Evolutionary conservation across 2,329 filamentous ascomycete species (phyloP).

Genomic region (Sclerotinia minor): DNA sequence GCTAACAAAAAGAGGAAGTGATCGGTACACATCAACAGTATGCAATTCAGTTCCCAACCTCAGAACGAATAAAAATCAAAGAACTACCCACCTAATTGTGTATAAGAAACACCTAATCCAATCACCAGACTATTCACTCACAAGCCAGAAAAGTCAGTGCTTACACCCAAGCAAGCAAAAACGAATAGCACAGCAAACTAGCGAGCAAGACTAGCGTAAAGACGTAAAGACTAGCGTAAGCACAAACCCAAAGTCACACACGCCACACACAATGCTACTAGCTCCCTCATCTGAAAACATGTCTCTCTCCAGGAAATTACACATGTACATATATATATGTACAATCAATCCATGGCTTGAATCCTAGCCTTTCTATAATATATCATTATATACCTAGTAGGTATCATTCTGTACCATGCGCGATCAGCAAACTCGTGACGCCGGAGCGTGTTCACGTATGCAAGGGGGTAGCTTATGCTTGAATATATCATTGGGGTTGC

Average conservation of each 20-base stretch:
- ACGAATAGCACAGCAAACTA: neutral
- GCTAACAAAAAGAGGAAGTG: no score
- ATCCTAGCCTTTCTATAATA: neutral
- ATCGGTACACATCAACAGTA: neutral
- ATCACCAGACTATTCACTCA: neutral
- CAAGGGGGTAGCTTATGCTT: conserved; percentile 1
- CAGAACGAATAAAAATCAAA: neutral
- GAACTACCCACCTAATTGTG: no score
- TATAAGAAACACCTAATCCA: neutral
- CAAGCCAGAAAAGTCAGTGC: neutral
- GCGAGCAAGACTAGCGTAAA: no score
- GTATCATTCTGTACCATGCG: neutral
- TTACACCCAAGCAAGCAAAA: neutral
- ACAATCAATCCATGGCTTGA: neutral
- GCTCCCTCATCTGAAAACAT: neutral
- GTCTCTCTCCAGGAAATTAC: neutral
- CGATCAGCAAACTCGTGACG: neutral
- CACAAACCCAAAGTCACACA: neutral
- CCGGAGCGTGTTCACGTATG: neutral
- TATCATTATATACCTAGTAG: neutral
- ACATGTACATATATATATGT: no score
- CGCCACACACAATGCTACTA: no score
- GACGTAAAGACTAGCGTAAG: no score
- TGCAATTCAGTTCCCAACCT: neutral
- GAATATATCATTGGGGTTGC: neutral